Percentiles rank a stretch among this genome's conserved stretches.
phyloP scores from a whole-genome alignment of 2,329 filamentous ascomycete genomes.

The Sclerotiophoma versabilis region DNA sequence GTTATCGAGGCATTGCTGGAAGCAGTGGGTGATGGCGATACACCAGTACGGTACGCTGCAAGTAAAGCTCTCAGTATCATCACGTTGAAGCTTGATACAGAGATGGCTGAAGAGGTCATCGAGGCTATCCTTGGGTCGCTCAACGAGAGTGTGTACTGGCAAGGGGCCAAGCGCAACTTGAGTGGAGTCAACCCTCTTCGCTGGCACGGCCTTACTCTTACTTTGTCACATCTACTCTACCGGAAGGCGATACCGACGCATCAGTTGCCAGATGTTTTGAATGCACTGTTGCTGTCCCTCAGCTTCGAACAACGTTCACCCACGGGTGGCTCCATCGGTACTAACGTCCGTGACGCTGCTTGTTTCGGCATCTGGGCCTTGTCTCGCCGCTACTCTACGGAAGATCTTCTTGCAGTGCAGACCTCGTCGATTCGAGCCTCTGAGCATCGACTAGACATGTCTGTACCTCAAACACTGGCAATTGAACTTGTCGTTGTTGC shows the following conservation, averaged over 20 bases:
- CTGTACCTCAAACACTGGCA: constrained; percentile 77
- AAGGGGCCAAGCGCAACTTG: constrained; percentile 65
- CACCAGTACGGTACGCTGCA: constrained; percentile 85
- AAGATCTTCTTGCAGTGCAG: constrained; percentile 73
- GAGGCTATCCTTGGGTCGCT: constrained; percentile 79
- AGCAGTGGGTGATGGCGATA: constrained; percentile 83
- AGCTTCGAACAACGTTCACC: constrained; percentile 88
- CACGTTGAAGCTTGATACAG: constrained; percentile 76
- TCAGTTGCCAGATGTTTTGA: constrained; percentile 76
- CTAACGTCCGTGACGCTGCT: constrained; percentile 91
- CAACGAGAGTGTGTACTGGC: constrained; percentile 67
- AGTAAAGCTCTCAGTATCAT: constrained; percentile 93
- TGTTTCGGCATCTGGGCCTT: constrained; percentile 97
- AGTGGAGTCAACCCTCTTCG: constrained; percentile 79
- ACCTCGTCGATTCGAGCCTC: constrained; percentile 52
- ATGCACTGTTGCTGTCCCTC: constrained; percentile 78
- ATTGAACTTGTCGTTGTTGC: constrained; percentile 82
- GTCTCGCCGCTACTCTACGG: constrained; percentile 82
- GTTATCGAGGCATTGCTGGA: constrained; percentile 83
- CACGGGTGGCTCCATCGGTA: constrained; percentile 83
- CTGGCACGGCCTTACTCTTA: constrained; percentile 93
- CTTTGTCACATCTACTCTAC: constrained; percentile 85
- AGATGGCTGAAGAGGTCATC: constrained; percentile 86
- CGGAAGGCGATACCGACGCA: constrained; percentile 77
- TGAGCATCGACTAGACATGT: constrained; percentile 49